Conservation (phyloP, 371 early-diverging fungal species). For the Circinella umbellata region DNA sequence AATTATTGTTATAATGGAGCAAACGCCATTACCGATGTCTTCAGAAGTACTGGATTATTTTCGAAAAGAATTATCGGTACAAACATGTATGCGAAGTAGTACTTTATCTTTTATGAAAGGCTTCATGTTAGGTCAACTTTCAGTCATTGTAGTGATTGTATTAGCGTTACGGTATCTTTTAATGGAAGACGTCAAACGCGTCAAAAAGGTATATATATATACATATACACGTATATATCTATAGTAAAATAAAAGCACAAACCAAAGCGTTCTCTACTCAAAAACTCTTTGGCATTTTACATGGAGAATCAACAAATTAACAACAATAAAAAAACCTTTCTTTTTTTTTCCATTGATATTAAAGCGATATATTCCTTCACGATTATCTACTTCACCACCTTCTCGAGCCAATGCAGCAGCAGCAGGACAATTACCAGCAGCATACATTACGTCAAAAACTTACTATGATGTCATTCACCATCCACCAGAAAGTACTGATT, state of each 20-base stretch:
- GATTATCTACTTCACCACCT: conserved; percentile 45
- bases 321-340: too few relatives aligned
- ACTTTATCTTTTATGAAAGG: conserved; percentile 58
- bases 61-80: conserved; percentile 9
- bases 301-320: too few relatives aligned
- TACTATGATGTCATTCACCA: conserved; percentile 68
- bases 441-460: conserved; percentile 61
- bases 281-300: too few relatives aligned
- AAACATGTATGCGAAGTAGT: conserved; percentile 32
- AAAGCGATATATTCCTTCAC: conserved; percentile 49
- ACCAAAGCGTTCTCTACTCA: too few relatives aligned
- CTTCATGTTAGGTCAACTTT: conserved; percentile 65
- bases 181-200: conserved; percentile 60
- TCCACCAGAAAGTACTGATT: conserved; percentile 84
- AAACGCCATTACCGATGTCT: conserved; percentile 7
- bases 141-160: conserved; percentile 58
- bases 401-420: conserved; percentile 28
- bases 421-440: conserved; percentile 41
- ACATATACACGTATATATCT: too few relatives aligned
- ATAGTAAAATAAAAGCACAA: too few relatives aligned
- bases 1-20: background rate
- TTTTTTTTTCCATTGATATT: background rate
- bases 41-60: conserved; percentile 13
- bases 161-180: conserved; percentile 64
- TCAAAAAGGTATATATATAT: conserved; percentile 47